Base-by-base conservation (phyloP, 768 basidiomycete species). In the Termitomyces sp. region DNA sequence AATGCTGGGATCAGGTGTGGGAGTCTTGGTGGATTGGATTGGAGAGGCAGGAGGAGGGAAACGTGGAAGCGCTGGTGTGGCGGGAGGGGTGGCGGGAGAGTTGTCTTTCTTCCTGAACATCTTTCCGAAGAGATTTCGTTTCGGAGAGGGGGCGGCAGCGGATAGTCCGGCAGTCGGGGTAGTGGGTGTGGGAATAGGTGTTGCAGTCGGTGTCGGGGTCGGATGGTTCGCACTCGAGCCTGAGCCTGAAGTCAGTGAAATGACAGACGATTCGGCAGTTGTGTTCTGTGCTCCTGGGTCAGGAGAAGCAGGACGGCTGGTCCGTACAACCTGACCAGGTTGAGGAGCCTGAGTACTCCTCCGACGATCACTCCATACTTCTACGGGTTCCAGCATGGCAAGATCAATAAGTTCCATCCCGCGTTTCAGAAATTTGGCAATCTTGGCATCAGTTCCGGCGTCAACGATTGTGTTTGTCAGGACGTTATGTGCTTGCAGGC, bases 401-500 rank as follows among this genome's bases (percentile, higher is more conserved):
- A 95, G 77, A 36, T 86, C 87, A 16, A 92, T 81, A 28, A 95
- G 72, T 67, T 94, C 92, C 33, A 92, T 72, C 2, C 89, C 87
- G 4, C 87, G 80, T 62, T 80, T 85, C 55, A 77, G 75, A 66
- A 92, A 93, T 61, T 82, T 87, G 4, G 91, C 90, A 37, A 94
- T 85, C 72, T 89, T 90, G 22, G 88, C 87, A 57, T 93, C 92
- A 0, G 92, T 94, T 41, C 92, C 92, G 0, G 92, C 92, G 66
- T 94, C 92, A 29, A 91, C 81, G 55, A 94, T 86, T 36, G 85
- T 83, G 64, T 93, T 94, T 13, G 90, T 86, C 79, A 93, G 79
- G 51, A 94, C 88, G 60, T 91, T 88, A 69, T 95, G 92, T 0
- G 91, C 91, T 58, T 89, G 87, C 22, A 95, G 80, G 66, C 93